phyloP scores from a whole-genome alignment of 2,329 filamentous ascomycete species.

The Colletotrichum endophyticum region DNA sequence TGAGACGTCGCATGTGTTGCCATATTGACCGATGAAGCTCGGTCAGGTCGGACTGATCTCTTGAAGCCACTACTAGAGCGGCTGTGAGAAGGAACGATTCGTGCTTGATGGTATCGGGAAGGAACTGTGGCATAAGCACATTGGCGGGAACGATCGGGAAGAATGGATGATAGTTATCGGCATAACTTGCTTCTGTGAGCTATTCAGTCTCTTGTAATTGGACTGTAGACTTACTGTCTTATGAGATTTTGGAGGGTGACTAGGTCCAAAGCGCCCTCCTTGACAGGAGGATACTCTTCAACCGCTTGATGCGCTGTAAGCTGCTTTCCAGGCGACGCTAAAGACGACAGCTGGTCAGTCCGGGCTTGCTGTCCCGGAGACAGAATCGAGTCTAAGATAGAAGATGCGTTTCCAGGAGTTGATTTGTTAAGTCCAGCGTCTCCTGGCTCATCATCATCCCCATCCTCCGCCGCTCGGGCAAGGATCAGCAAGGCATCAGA shows the following conservation, averaged over 20 bases:
- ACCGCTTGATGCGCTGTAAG: neutral
- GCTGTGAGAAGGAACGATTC: slow-evolving; percentile 73
- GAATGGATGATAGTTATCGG: slow-evolving; percentile 71
- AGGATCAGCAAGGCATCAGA: slow-evolving; percentile 15
- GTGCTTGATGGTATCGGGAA: slow-evolving; percentile 61
- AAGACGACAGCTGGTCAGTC: neutral
- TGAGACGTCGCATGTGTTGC: neutral
- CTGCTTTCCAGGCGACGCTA: neutral
- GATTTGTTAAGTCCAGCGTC: neutral
- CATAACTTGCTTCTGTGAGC: slow-evolving; percentile 51
- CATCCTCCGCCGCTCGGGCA: neutral
- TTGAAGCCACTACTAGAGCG: slow-evolving; percentile 72
- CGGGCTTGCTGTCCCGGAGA: neutral
- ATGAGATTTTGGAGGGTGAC: neutral
- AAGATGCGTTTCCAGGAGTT: neutral
- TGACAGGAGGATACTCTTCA: neutral
- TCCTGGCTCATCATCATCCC: neutral
- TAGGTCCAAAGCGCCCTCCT: neutral
- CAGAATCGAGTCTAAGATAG: neutral
- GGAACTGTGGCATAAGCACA: slow-evolving; percentile 57
- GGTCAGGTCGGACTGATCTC: slow-evolving; percentile 54
- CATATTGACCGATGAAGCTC: neutral
- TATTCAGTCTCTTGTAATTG: no score
- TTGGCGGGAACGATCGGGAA: slow-evolving; percentile 67
- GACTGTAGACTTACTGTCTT: neutral